A percentile compares a stretch with the other conserved stretches of the same genome.
These are phyloP conservation scores for Penicillium sp. DNA, from an alignment of 2,329 filamentous ascomycete species.

Conservation along the genomic window DNA sequence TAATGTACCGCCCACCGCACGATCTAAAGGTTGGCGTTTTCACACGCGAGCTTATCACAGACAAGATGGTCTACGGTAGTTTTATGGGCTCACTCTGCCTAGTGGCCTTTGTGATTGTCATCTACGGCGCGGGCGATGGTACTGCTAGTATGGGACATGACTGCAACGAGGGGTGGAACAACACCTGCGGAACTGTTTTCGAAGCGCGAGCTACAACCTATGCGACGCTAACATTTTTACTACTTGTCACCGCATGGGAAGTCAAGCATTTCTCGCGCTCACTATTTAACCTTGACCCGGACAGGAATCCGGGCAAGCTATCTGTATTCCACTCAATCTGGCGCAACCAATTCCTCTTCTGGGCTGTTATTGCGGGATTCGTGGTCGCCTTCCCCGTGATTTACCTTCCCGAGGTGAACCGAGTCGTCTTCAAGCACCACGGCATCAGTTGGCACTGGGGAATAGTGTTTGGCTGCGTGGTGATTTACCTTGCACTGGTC, in stretches of 20 bases:
- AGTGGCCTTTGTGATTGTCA: slow-evolving; percentile 44
- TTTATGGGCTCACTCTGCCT: slow-evolving; percentile 54
- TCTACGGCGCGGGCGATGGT: slow-evolving; percentile 43
- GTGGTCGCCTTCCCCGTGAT: slow-evolving; percentile 62
- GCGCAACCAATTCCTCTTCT: slow-evolving; percentile 74
- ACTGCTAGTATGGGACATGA: slow-evolving; percentile 57
- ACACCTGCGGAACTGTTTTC: slow-evolving; percentile 61
- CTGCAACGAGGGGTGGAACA: slow-evolving; percentile 58
- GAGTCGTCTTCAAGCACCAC: slow-evolving; percentile 67
- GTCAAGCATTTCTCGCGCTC: slow-evolving; percentile 75
- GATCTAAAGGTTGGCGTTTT: slow-evolving; percentile 52
- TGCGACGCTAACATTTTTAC: slow-evolving; percentile 74
- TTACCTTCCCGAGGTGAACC: slow-evolving; percentile 71
- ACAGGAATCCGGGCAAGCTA: slow-evolving; percentile 62
- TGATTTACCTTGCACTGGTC: slow-evolving; percentile 65
- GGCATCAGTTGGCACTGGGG: slow-evolving; percentile 72
- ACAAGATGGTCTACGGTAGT: slow-evolving; percentile 49
- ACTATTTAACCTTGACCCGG: slow-evolving; percentile 68
- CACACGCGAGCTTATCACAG: slow-evolving; percentile 45
- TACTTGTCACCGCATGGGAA: slow-evolving; percentile 78
- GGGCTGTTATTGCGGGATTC: slow-evolving; percentile 63
- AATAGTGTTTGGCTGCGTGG: slow-evolving; percentile 63
- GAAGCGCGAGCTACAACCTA: slow-evolving; percentile 75
- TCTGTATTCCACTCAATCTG: slow-evolving; percentile 69
- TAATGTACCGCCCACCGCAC: slow-evolving; percentile 81